Base-by-base conservation (phyloP, 306 rosid genomes). In the Mucuna pruriens region DNA sequence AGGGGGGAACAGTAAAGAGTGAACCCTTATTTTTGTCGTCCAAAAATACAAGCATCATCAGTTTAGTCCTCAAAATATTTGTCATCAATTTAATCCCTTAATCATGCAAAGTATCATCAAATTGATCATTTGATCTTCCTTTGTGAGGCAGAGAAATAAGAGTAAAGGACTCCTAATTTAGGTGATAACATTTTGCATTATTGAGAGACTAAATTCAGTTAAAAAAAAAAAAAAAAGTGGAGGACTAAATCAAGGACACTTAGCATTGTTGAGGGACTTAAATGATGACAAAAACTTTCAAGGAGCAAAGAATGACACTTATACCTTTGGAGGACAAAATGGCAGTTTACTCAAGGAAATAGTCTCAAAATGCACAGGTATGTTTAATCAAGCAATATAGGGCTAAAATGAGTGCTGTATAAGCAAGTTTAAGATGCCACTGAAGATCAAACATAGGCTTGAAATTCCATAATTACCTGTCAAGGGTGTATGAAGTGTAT, bases 401-500 rank as follows among this genome's bases (percentile, higher is more conserved):
- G 31, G 15, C n/a, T 16, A 9, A 40, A 17, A 40, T 10, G 4
- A 26, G 19, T 20, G 57, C 23, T 34, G 44, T 82, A 44, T 71
- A 29, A 62, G 64, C 70, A 80, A 80, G 51, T 61, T 15, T 63
- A 64, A 13, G 7, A 60, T 78, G 58, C 65, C 62, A 36, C 23
- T 23, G 23, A 45, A 17, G 63, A 75, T 57, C 34, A 86, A 76
- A 60, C 25, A 72, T 57, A 29, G 9, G 76, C 36, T 65, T 49
- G 16, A 85, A 44, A 72, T 17, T 61, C 58, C 42, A 64, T 45
- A 40, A 82, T 74, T 89, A 92, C 98, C 98, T 88, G 89, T 80
- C 89, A 81, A 83, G 79, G 90, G 89, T 42, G 94, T 91, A 62
- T 89, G 91, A 66, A 95, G 97, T 48, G 82, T 81, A 84, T 95